Percentiles rank a stretch among this genome's conserved stretches.
These are phyloP conservation scores for Ustilago trichophora DNA, from an alignment of 1,284 basidiomycete genomes.

Conservation along the genomic window DNA sequence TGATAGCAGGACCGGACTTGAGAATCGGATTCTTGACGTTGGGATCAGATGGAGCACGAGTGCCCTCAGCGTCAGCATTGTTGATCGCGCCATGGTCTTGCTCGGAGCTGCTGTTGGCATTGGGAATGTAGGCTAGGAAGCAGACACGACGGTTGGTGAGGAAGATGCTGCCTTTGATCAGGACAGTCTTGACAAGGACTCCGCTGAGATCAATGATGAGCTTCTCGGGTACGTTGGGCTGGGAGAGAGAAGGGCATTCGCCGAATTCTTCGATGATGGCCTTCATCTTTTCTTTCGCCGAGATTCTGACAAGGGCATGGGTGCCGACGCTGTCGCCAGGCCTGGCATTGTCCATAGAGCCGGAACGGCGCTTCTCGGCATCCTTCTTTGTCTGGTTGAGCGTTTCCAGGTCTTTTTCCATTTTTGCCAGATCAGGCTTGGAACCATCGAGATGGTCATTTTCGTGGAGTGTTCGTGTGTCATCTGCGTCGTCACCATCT, in stretches of 20 bases:
- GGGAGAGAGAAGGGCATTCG: slow-evolving; percentile 23
- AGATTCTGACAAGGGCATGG: slow-evolving; percentile 14
- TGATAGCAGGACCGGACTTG: slow-evolving; percentile 49
- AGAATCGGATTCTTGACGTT: slow-evolving; percentile 41
- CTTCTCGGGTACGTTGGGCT: slow-evolving; percentile 42
- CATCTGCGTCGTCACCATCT: slow-evolving; percentile 5
- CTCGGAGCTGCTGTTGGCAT: slow-evolving; percentile 3
- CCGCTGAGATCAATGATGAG: slow-evolving; percentile 41
- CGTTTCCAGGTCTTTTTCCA: slow-evolving; percentile 2
- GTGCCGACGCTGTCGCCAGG: slow-evolving; percentile 21
- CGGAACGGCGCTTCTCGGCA: slow-evolving; percentile 23
- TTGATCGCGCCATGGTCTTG: background rate
- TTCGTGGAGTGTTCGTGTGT: slow-evolving; percentile 5
- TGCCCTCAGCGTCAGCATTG: background rate
- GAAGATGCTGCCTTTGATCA: slow-evolving; percentile 55
- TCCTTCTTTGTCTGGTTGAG: slow-evolving; percentile 3
- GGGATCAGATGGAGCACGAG: slow-evolving; percentile 20
- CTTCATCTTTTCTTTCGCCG: slow-evolving; percentile 42
- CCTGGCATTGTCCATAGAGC: slow-evolving; percentile 9
- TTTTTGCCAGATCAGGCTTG: slow-evolving; percentile 1
- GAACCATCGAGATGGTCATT: background rate
- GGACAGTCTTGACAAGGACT: slow-evolving; percentile 52
- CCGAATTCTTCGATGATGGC: slow-evolving; percentile 57
- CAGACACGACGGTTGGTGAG: slow-evolving; percentile 57
- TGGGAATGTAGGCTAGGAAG: slow-evolving; percentile 56